Evolutionary conservation across 2,329 filamentous ascomycete species (phyloP), one percentile per base, ranked within the genome.

Genomic region (Exophiala lecanii-corni): DNA sequence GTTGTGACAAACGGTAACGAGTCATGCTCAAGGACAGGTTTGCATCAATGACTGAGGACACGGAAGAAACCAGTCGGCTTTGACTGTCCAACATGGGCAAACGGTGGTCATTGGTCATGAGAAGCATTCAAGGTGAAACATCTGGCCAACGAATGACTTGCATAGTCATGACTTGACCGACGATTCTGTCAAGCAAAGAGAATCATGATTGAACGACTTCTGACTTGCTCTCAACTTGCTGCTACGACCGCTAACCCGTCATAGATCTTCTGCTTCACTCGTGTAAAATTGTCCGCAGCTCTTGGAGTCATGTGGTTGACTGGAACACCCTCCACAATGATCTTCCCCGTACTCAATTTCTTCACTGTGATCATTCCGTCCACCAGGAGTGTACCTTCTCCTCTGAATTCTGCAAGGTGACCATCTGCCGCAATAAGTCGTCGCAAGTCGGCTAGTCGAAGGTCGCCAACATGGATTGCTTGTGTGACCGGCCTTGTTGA

Each of bases 381-480:
- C 43, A 98, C 83, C 7, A 98, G 76, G 44, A 98, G 71, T 6
- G 85, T 94, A 49, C 92, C 92, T 65, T 97, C 91, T 37, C 92
- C 92, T 37, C 88, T 77, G 64, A 97, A 96, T 63, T 96, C 92
- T 1, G 91, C 91, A 10, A 79, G 82, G 67, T 96, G 89, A 1
- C 89, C 89, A 2, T 82, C 77, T 10, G 76, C 73, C 57, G 88
- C 83, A 80, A 98, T 86, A 15, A 89, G 77, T 47, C 86, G 82
- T 39, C 92, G 77, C 45, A 98, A 71, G 62, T 97, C 89, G 1
- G 91, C 88, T 13, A 98, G 76, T 16, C 91, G 79, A 31, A 97
- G 70, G 62, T 98, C 92, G 50, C 92, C 92, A 3, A 98, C 92
- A 62, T 97, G 92, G 34, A 98, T 80, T 9, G 92, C 89, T 52